Evolutionary conservation across 768 basidiomycete genomes (phyloP).

Genomic region (Chiua virens): DNA sequence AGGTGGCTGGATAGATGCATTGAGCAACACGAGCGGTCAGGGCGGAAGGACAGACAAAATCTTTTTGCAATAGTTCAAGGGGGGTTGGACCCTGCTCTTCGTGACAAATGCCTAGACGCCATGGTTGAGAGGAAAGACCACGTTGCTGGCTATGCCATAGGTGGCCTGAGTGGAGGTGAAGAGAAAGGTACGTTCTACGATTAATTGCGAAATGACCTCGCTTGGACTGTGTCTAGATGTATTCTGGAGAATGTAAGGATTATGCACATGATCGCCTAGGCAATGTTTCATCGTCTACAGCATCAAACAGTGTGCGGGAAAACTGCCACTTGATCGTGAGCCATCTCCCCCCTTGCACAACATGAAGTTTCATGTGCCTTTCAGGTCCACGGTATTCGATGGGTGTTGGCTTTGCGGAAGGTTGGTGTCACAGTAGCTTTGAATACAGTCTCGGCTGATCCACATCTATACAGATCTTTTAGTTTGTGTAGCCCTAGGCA

Average conservation of each 20-base stretch:
- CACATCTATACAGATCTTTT: slow-evolving; percentile 59
- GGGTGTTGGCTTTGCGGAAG: slow-evolving; percentile 93
- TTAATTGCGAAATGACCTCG: slow-evolving; percentile 5
- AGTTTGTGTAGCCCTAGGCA: slow-evolving; percentile 87
- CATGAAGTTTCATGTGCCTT: slow-evolving; percentile 9
- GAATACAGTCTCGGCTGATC: neutral
- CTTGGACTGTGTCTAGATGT: slow-evolving; percentile 47
- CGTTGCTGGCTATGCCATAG: slow-evolving; percentile 92
- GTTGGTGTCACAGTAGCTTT: slow-evolving; percentile 35
- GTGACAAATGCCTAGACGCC: slow-evolving; percentile 74
- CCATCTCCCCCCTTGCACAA: neutral
- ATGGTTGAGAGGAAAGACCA: slow-evolving; percentile 74
- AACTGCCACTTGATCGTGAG: slow-evolving; percentile 76
- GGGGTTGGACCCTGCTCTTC: slow-evolving; percentile 68
- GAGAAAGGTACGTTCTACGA: slow-evolving; percentile 64
- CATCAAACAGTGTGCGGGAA: slow-evolving; percentile 79
- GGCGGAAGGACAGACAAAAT: slow-evolving; percentile 67
- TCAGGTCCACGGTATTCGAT: slow-evolving; percentile 87
- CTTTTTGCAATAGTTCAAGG: slow-evolving; percentile 93
- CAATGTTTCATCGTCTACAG: slow-evolving; percentile 37
- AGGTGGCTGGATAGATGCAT: slow-evolving; percentile 93
- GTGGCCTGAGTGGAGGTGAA: slow-evolving; percentile 89
- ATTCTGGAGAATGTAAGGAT: slow-evolving; percentile 79
- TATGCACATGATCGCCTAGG: neutral
- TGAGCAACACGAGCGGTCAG: slow-evolving; percentile 65